phyloP scores from a whole-genome alignment of 768 basidiomycete species.

The Suillus clintonianus region DNA sequence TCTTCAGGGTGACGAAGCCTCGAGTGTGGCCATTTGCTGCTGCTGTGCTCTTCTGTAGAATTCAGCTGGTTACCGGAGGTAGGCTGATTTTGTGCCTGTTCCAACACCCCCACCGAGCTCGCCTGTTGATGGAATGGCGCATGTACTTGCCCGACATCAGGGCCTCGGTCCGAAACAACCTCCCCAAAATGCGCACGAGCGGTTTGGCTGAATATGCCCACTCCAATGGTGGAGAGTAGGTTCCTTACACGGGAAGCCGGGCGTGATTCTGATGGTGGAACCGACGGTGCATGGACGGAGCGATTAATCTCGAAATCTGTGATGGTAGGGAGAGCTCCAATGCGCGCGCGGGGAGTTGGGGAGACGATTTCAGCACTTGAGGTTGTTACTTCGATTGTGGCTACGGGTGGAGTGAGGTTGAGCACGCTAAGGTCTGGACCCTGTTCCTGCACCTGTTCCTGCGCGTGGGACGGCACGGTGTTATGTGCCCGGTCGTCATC shows the following conservation, averaged over 20 bases:
- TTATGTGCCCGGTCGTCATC: constrained; percentile 29
- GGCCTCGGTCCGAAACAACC: constrained; percentile 20
- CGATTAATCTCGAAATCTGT: constrained; percentile 17
- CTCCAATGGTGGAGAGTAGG: too few species aligned
- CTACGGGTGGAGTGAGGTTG: constrained; percentile 11
- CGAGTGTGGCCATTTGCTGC: not conserved
- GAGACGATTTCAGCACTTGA: not conserved
- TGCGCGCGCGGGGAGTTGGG: constrained; percentile 7
- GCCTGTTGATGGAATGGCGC: constrained; percentile 2
- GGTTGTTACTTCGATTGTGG: constrained; percentile 5
- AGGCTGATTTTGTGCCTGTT: constrained; percentile 4
- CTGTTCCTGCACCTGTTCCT: constrained; percentile 3
- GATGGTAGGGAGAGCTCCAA: constrained; percentile 15
- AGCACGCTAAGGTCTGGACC: constrained; percentile 1
- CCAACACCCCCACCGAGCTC: not conserved
- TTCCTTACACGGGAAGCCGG: constrained; percentile 27
- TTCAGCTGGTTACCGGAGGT: constrained; percentile 1
- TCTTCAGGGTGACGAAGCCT: constrained; percentile 11
- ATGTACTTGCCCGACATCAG: constrained; percentile 8
- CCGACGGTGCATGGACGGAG: constrained; percentile 14
- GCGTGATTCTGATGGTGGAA: constrained; percentile 27
- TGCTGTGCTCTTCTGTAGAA: not conserved
- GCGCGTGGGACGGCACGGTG: not conserved
- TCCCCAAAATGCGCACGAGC: constrained; percentile 14
- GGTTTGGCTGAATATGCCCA: not conserved